These are phyloP conservation scores for Cryptococcus sp. DNA, from an alignment of 1,284 basidiomycete genomes.

Conservation along the genomic window DNA sequence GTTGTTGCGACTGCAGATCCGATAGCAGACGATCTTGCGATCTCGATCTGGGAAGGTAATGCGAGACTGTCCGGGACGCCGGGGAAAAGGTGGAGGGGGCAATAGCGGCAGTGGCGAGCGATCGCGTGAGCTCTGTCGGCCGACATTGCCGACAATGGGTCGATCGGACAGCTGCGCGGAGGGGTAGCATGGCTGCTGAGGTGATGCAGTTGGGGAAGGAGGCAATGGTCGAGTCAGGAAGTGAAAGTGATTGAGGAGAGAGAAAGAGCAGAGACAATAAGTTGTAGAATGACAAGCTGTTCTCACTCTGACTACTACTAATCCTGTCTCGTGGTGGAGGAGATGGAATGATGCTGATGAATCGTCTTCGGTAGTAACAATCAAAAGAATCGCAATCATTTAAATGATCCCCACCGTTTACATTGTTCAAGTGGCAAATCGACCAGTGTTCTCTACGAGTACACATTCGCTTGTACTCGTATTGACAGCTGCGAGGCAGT, in stretches of 20 bases:
- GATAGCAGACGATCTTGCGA: neutral
- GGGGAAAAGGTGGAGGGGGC: neutral
- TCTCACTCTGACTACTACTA: too few species aligned
- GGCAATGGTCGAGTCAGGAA: neutral
- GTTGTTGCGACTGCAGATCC: neutral
- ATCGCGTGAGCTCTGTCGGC: conserved; percentile 18
- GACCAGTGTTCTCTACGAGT: too few species aligned
- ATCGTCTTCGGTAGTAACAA: too few species aligned
- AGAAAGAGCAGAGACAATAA: neutral
- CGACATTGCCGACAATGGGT: conserved; percentile 17
- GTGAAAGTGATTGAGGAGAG: neutral
- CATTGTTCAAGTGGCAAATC: too few species aligned
- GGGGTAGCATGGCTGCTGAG: conserved; percentile 27
- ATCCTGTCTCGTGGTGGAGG: too few species aligned
- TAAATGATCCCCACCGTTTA: too few species aligned
- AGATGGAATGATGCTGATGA: too few species aligned
- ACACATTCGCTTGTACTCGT: too few species aligned
- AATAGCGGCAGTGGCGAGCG: conserved; percentile 13
- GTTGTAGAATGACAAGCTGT: too few species aligned
- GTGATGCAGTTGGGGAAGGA: neutral
- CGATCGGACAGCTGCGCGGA: conserved; percentile 28
- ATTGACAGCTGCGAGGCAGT: too few species aligned
- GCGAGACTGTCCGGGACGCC: conserved; percentile 8
- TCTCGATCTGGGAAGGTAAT: conserved; percentile 8
- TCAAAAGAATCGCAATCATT: too few species aligned